These are phyloP conservation scores for Balansia obtecta DNA, from an alignment of 2,329 filamentous ascomycete genomes.

Conservation along the genomic window DNA sequence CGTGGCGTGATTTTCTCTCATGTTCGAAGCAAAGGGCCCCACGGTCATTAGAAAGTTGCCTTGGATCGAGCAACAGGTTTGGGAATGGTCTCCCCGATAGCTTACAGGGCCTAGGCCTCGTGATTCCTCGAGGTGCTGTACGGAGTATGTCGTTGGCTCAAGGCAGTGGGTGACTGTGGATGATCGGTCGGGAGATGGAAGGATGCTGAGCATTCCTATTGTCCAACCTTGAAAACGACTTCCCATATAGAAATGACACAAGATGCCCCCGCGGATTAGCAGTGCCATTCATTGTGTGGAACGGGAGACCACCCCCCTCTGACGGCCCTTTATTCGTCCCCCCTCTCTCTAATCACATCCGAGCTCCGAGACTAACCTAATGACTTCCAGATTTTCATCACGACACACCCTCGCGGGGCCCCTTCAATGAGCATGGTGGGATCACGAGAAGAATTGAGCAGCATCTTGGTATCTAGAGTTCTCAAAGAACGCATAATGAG, in stretches of 20 bases:
- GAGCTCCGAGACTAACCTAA: background rate
- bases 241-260: background rate
- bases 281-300: conserved; percentile 3
- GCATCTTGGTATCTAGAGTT: too few relatives aligned
- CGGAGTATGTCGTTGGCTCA: background rate
- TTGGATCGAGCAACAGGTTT: background rate
- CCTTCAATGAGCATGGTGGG: background rate
- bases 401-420: conserved; percentile 2
- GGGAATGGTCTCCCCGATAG: conserved; percentile 1
- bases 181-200: background rate
- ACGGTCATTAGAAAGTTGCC: background rate
- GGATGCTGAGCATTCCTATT: conserved; percentile 1
- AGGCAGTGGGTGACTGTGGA: background rate
- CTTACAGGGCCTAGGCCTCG: conserved; percentile 4
- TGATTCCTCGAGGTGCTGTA: background rate
- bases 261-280: background rate
- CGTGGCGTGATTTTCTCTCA: background rate
- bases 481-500: too few relatives aligned
- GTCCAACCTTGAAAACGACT: background rate
- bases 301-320: background rate
- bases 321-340: background rate
- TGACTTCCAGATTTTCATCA: conserved; percentile 7
- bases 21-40: background rate
- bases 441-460: too few relatives aligned
- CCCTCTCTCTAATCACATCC: background rate